phyloP scores from a whole-genome alignment of 257 asterid genomes.

The Echium plantagineum region DNA sequence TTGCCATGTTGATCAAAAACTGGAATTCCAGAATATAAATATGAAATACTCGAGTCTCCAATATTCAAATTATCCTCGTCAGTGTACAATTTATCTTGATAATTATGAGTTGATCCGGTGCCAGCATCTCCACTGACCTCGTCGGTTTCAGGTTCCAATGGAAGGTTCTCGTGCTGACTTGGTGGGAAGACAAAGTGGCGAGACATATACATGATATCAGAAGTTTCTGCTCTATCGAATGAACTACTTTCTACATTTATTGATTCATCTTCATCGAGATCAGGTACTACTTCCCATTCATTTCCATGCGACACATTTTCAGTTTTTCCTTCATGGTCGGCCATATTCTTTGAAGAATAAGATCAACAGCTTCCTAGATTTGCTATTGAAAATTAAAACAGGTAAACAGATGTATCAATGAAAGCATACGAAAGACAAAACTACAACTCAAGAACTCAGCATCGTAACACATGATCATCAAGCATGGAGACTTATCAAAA shows the following conservation, averaged over 20 bases:
- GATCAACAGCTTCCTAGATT: background rate
- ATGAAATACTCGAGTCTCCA: slow-evolving; percentile 24
- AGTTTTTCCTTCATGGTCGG: slow-evolving; percentile 37
- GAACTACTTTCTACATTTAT: slow-evolving; percentile 23
- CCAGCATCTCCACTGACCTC: slow-evolving; percentile 21
- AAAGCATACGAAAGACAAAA: background rate
- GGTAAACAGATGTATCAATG: background rate
- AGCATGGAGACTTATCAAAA: too few relatives aligned
- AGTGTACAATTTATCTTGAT: slow-evolving; percentile 21
- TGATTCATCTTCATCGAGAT: slow-evolving; percentile 26
- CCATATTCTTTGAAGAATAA: slow-evolving; percentile 23
- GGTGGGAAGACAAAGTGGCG: slow-evolving; percentile 80
- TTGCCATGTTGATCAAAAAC: slow-evolving; percentile 27
- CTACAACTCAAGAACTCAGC: too few relatives aligned
- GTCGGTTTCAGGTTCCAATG: slow-evolving; percentile 21
- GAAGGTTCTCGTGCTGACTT: slow-evolving; percentile 38
- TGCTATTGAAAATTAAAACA: background rate
- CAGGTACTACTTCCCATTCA: slow-evolving; percentile 92
- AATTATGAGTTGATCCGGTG: slow-evolving; percentile 19
- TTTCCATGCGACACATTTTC: slow-evolving; percentile 52
- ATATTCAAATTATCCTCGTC: slow-evolving; percentile 29
- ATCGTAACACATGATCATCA: too few relatives aligned
- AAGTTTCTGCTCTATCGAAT: slow-evolving; percentile 36
- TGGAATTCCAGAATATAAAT: slow-evolving; percentile 26
- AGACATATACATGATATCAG: slow-evolving; percentile 57